Base-by-base conservation (phyloP, 768 basidiomycete genomes). In the Albatrellus ellisii region DNA sequence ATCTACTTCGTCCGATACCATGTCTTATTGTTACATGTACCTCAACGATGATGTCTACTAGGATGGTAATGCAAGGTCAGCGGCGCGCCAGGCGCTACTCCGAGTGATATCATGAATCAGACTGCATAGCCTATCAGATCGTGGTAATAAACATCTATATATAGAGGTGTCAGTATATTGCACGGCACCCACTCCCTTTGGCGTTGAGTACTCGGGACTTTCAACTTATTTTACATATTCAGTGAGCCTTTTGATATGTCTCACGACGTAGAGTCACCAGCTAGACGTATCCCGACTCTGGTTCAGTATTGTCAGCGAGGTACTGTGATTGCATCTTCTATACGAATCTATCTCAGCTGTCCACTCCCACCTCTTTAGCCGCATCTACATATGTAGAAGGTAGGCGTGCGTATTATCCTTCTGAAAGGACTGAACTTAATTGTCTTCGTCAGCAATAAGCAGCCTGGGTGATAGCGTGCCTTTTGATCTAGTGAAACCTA, bases 291-390 rank as follows among this genome's bases (percentile, higher is more conserved):
- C 7, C 39, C 39, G 4, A 29, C 26, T 3, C 27, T 88, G 26
- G 77, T 80, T 1, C 63, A 70, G 29, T 70, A 73, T 37, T 88
- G 85, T 50, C 83, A 86, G 57, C 71, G 79, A 57, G 75, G 83
- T 85, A 50, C 24, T 36, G 27, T 39, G 25, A 20, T 26, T 21
- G 43, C 38, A 48, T 21, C 43, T 24, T 15, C 37, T 29, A 20
- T 39, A 25, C n/a, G 26, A 35, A 38, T n/a, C 7, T 14, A 11
- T 18, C 9, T 31, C 7, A 18, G 39, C 37, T 45, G 36, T 36
- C 45, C 4, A 44, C 33, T 8, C 34, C 33, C 33, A 34, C 24
- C 46, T 12, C 45, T 7, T 26, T 49, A 84, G 82, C 78, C 43
- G 75, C 77, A 18, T 63, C 61, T 27, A 59, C 64, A 20, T 69